Percentiles rank a stretch among this genome's conserved stretches.
Conservation (phyloP, 2,329 filamentous ascomycete genomes). For the Monilinia vaccinii-corymbosi region DNA sequence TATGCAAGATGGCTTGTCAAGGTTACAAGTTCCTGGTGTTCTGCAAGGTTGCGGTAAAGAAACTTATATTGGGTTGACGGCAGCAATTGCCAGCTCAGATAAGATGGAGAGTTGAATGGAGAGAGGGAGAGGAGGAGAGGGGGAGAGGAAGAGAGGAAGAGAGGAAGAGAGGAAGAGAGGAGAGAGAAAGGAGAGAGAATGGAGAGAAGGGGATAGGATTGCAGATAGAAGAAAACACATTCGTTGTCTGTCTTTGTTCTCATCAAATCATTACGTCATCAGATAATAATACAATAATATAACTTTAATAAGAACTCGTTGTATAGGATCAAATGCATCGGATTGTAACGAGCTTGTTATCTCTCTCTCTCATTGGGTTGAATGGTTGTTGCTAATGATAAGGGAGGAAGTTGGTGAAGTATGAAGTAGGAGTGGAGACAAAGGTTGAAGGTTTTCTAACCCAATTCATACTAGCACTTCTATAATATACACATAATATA, state of each 20-base stretch:
- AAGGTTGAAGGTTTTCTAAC: not conserved
- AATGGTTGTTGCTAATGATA: no score
- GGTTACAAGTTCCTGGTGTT: not conserved
- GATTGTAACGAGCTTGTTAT: not conserved
- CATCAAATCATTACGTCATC: not conserved
- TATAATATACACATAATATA: no score
- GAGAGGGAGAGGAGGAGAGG: no score
- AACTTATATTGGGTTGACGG: not conserved
- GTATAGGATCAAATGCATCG: not conserved
- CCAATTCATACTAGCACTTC: no score
- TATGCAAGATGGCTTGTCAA: slow-evolving; percentile 12
- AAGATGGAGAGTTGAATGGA: not conserved
- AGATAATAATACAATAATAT: not conserved
- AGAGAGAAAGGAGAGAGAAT: not conserved
- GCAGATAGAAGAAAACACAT: not conserved
- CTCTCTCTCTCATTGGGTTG: not conserved
- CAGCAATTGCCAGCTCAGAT: slow-evolving; percentile 9
- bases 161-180: no score
- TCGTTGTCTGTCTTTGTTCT: not conserved
- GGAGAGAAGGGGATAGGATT: not conserved
- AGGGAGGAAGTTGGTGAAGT: not conserved
- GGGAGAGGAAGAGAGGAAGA: no score
- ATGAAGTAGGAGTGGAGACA: not conserved
- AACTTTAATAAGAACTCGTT: not conserved
- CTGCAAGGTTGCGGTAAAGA: not conserved